phyloP scores from a whole-genome alignment of 305 asterid genomes.

The Caryopteris hybrid region DNA sequence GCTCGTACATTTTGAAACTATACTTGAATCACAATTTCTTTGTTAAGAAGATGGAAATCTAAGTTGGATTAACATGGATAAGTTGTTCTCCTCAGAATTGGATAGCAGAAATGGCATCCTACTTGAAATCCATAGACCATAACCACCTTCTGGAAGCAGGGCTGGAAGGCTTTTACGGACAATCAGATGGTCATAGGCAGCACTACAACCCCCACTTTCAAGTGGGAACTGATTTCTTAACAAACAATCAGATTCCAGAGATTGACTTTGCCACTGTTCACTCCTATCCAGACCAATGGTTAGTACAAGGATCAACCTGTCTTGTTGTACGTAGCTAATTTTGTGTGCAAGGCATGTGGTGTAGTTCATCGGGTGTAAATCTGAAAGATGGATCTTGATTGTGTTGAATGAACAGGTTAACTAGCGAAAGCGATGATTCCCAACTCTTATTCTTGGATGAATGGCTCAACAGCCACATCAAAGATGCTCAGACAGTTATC shows the following conservation, averaged over 20 bases:
- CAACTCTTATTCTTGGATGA: slow-evolving; percentile 26
- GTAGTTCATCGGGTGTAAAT: too few species aligned
- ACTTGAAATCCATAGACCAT: slow-evolving; percentile 53
- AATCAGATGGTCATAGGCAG: slow-evolving; percentile 28
- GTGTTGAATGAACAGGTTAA: slow-evolving; percentile 26
- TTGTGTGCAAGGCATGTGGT: too few species aligned
- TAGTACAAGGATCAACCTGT: too few species aligned
- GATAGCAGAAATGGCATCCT: slow-evolving; percentile 68
- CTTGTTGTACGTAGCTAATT: too few species aligned
- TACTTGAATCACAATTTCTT: too few species aligned
- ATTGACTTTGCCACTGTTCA: slow-evolving; percentile 66
- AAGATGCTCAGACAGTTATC: slow-evolving; percentile 37
- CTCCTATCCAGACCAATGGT: slow-evolving; percentile 66
- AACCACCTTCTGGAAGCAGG: slow-evolving; percentile 63
- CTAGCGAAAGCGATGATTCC: slow-evolving; percentile 23
- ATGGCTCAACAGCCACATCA: slow-evolving; percentile 38
- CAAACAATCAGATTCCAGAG: slow-evolving; percentile 45
- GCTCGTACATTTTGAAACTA: too few species aligned
- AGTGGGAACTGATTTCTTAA: slow-evolving; percentile 58
- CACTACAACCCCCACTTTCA: slow-evolving; percentile 30
- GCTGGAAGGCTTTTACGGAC: slow-evolving; percentile 64
- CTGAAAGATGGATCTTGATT: too few species aligned
- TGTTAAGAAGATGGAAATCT: too few species aligned
- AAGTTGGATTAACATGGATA: too few species aligned
- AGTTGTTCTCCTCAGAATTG: too few species aligned